Conservation (phyloP, 2,329 filamentous ascomycete species). For the Penicillium griseofulvum region DNA sequence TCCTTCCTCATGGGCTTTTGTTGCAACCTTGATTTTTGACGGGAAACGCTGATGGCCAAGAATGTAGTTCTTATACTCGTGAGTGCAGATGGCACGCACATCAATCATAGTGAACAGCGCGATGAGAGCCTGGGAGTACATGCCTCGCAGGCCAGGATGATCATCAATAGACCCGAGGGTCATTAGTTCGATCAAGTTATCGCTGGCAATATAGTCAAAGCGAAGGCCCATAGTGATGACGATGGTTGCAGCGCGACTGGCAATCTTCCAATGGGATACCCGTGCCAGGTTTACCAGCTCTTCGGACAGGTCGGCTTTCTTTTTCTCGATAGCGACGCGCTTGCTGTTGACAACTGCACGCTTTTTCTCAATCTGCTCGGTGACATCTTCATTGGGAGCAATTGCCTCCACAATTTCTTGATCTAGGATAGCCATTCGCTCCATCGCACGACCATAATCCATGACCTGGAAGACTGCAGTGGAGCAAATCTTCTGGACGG, state of each 20-base stretch:
- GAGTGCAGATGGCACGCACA: conserved; percentile 77
- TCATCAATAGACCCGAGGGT: conserved; percentile 81
- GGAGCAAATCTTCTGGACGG: conserved; percentile 83
- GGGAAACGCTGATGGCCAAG: conserved; percentile 73
- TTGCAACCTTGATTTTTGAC: conserved; percentile 71
- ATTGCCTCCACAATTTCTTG: conserved; percentile 68
- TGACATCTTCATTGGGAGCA: conserved; percentile 65
- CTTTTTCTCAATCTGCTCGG: conserved; percentile 55
- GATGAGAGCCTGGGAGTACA: conserved; percentile 78
- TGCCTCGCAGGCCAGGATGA: conserved; percentile 77
- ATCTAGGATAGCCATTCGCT: conserved; percentile 81
- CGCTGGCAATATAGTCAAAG: conserved; percentile 82
- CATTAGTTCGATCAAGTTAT: conserved; percentile 78
- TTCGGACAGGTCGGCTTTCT: conserved; percentile 75
- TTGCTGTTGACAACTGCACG: conserved; percentile 73
- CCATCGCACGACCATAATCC: conserved; percentile 86
- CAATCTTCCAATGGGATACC: conserved; percentile 93
- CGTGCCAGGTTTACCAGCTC: conserved; percentile 77
- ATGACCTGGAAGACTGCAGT: conserved; percentile 81
- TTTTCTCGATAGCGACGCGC: conserved; percentile 72
- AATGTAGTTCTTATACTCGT: conserved; percentile 84
- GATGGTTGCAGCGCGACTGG: conserved; percentile 82
- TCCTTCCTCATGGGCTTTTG: conserved; percentile 68
- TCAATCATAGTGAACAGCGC: conserved; percentile 82
- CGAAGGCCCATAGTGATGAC: conserved; percentile 85